Evolutionary conservation across 352 stramenopile species (phyloP).

Genomic region (Phytophthora kernoviae): DNA sequence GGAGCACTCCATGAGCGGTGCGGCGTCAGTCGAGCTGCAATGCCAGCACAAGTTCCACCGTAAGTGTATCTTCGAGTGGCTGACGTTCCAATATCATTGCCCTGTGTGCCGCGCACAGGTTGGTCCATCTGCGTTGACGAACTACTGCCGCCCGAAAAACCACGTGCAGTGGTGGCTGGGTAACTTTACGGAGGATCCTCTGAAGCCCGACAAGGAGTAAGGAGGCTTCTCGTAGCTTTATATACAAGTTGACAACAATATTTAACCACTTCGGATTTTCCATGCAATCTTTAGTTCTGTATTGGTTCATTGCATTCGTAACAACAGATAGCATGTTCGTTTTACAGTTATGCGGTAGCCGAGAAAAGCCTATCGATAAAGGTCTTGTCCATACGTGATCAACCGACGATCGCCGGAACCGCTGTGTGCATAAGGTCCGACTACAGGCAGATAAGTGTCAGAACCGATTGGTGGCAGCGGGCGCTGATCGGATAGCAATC

Average conservation of each 20-base stretch:
- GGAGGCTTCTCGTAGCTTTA: too few relatives aligned
- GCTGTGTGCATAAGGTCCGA: too few relatives aligned
- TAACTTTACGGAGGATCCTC: constrained; percentile 59
- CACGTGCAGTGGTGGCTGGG: constrained; percentile 72
- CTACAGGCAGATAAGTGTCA: background rate
- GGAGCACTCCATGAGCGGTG: constrained; percentile 14
- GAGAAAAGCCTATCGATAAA: too few relatives aligned
- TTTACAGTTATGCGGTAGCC: too few relatives aligned
- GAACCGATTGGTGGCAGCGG: background rate
- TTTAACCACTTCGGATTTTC: too few relatives aligned
- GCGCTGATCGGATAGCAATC: background rate
- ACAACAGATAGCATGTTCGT: too few relatives aligned
- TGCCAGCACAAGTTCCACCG: constrained; percentile 77
- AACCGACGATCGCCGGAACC: background rate
- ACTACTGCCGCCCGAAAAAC: constrained; percentile 61
- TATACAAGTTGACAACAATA: too few relatives aligned
- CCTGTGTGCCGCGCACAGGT: constrained; percentile 65
- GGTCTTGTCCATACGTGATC: too few relatives aligned
- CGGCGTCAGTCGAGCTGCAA: constrained; percentile 47
- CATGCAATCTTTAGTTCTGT: constrained; percentile 4
- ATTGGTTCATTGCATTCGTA: too few relatives aligned
- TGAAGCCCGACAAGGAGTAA: constrained; percentile 26
- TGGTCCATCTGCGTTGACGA: constrained; percentile 56
- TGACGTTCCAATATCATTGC: constrained; percentile 77
- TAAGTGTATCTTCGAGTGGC: constrained; percentile 77